Percentiles rank a stretch among this genome's conserved stretches.
Conservation (phyloP, 1,139 yeast species). For the Candida glucosophila region DNA sequence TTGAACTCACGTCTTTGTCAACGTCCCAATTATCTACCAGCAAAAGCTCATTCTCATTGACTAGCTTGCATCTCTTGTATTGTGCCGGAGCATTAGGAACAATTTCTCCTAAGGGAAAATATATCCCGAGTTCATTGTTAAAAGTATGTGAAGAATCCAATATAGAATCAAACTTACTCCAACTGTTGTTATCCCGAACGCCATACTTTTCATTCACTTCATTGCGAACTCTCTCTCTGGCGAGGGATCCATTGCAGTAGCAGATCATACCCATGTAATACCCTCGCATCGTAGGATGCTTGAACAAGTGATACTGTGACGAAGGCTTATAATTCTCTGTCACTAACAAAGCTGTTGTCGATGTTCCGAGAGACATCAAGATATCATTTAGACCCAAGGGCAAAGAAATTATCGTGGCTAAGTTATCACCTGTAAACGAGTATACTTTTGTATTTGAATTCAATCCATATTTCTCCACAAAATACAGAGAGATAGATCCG, state of each 20-base stretch:
- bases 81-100: constrained; percentile 72
- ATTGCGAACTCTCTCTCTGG: constrained; percentile 72
- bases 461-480: constrained; percentile 58
- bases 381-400: constrained; percentile 74
- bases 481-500: constrained; percentile 50
- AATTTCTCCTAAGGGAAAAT: constrained; percentile 83
- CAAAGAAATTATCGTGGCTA: constrained; percentile 79
- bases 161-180: constrained; percentile 61
- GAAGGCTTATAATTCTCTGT: constrained; percentile 76
- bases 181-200: constrained; percentile 25
- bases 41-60: constrained; percentile 12
- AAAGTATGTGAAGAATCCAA: constrained; percentile 30
- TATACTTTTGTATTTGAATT: constrained; percentile 43
- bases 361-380: constrained; percentile 77
- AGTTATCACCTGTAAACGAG: constrained; percentile 82
- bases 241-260: constrained; percentile 85
- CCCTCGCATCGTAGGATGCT: constrained; percentile 71
- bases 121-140: constrained; percentile 57
- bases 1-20: constrained; percentile 65
- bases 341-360: constrained; percentile 76
- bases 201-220: constrained; percentile 42
- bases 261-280: constrained; percentile 94
- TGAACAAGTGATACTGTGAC: constrained; percentile 74
- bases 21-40: constrained; percentile 27
- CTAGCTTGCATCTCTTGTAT: constrained; percentile 38